These are phyloP conservation scores for Hypoxylon perforatum DNA, from an alignment of 495 filamentous ascomycete species.

Conservation along the genomic window DNA sequence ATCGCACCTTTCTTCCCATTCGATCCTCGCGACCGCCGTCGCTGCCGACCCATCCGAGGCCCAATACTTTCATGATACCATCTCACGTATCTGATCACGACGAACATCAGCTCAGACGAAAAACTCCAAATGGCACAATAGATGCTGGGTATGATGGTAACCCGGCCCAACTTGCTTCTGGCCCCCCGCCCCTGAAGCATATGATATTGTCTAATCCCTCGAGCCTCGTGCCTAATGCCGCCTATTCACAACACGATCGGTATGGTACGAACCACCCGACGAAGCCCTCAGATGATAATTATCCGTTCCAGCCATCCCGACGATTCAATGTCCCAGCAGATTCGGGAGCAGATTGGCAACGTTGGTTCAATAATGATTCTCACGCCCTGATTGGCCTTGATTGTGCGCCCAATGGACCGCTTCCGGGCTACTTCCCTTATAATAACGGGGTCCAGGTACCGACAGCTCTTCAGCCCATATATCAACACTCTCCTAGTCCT, in stretches of 20 bases:
- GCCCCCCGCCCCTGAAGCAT: slow-evolving; percentile 86
- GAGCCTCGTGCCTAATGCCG: slow-evolving; percentile 51
- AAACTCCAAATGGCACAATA: slow-evolving; percentile 93
- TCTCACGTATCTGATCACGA: slow-evolving; percentile 52
- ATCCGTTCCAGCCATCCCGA: slow-evolving; percentile 30
- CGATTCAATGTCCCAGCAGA: slow-evolving; percentile 28
- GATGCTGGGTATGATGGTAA: slow-evolving; percentile 95
- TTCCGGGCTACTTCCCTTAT: slow-evolving; percentile 46
- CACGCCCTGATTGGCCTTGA: slow-evolving; percentile 32
- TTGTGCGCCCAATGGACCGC: slow-evolving; percentile 32
- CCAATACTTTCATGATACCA: slow-evolving; percentile 40
- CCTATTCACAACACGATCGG: slow-evolving; percentile 44
- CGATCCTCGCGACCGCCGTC: slow-evolving; percentile 49
- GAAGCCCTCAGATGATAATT: slow-evolving; percentile 27
- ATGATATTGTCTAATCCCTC: slow-evolving; percentile 74
- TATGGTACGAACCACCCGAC: slow-evolving; percentile 26
- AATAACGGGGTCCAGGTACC: slow-evolving; percentile 66
- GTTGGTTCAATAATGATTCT: slow-evolving; percentile 35
- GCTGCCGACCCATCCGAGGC: slow-evolving; percentile 30
- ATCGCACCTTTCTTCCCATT: slow-evolving; percentile 53
- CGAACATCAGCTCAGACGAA: slow-evolving; percentile 88
- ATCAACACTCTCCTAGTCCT: slow-evolving; percentile 75
- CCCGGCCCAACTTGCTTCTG: slow-evolving; percentile 75
- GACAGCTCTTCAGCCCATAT: slow-evolving; percentile 74
- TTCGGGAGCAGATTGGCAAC: slow-evolving; percentile 27